These are phyloP conservation scores for Diaporthe aspalathi DNA, from an alignment of 2,329 filamentous ascomycete species.

Conservation along the genomic window DNA sequence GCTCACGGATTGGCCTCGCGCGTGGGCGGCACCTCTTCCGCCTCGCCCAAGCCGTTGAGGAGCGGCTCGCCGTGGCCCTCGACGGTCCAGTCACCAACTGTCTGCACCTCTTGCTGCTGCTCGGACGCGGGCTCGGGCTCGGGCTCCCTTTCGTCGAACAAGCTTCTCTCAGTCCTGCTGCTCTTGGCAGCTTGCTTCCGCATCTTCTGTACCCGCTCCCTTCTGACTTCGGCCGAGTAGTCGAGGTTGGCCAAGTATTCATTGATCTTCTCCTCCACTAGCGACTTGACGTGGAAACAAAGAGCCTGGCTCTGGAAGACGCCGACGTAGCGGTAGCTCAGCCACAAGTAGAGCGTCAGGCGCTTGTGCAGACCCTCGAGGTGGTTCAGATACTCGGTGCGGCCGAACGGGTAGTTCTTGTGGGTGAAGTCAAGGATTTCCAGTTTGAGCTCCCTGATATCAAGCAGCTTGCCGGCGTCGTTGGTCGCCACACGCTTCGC, in stretches of 20 bases:
- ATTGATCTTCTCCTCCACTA: conserved; percentile 83
- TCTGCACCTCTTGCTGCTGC: conserved; percentile 42
- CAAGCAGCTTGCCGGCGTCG: conserved; percentile 74
- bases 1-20: conserved; percentile 3
- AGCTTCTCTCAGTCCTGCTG: conserved; percentile 40
- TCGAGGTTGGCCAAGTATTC: conserved; percentile 69
- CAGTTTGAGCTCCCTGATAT: conserved; percentile 77
- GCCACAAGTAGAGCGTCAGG: conserved; percentile 89
- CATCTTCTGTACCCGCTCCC: conserved; percentile 29
- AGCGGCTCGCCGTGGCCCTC: conserved; percentile 52
- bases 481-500: conserved; percentile 78
- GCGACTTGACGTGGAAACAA: conserved; percentile 80
- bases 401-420: conserved; percentile 49
- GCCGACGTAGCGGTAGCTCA: conserved; percentile 88
- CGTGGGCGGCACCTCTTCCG: conserved; percentile 18
- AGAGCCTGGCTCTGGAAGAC: conserved; percentile 81
- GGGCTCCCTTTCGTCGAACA: conserved; percentile 41
- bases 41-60: conserved; percentile 43
- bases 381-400: conserved; percentile 69
- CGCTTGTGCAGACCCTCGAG: conserved; percentile 85
- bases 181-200: conserved; percentile 40
- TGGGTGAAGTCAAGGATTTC: conserved; percentile 77
- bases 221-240: conserved; percentile 53
- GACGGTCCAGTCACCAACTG: conserved; percentile 48
- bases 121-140: conserved; percentile 1